Base-by-base conservation (phyloP, 129 eudicot species). In the Artemisia tridentata region DNA sequence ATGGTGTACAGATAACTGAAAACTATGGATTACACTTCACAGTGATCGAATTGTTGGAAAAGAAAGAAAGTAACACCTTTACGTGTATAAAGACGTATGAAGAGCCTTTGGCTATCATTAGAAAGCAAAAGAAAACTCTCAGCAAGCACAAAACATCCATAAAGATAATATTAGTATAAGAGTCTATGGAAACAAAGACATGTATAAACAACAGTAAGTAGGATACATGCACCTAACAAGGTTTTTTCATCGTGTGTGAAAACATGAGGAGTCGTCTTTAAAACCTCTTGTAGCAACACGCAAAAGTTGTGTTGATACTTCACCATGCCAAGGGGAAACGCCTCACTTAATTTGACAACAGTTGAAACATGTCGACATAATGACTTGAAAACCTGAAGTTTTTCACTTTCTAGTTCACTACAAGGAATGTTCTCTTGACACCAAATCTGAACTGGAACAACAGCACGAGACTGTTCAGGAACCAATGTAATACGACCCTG, bases 61-160 rank as follows among this genome's bases (percentile, higher is more conserved):
- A 51, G 49, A 19, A 6, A 47, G 23, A 66, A 66, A n/a, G 7
- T 27, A 38, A 49, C 43, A 92, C 98, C 96, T 89, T 92, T 92
- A 61, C 98, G 85, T 51, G 92, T 87, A 75, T 92, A 86, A 20
- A 92, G 90, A 62, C 98, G 95, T 48, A 85, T 78, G 72, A 92
- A 92, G 56, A 92, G 96, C 76, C 90, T 83, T 78, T 89, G 88
- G 70, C 95, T 80, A 64, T 92, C 98, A 81, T 86, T 86, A 71
- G 95, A 81, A 78, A 92, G 91, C 55, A 86, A 73, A 17, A 56
- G 5, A 51, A 89, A 89, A 43, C 80, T 75, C 63, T 92, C 98
- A 89, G 90, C n/a, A n/a, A n/a, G n/a, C 65, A 56, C 59, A 45
- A 67, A 76, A 67, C 53, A 63, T 17, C 23, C 41, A 61, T 55